Evolutionary conservation across 2,329 filamentous ascomycete species (phyloP), one percentile per base, ranked within the genome.

Genomic region (Thermoascus crustaceus): DNA sequence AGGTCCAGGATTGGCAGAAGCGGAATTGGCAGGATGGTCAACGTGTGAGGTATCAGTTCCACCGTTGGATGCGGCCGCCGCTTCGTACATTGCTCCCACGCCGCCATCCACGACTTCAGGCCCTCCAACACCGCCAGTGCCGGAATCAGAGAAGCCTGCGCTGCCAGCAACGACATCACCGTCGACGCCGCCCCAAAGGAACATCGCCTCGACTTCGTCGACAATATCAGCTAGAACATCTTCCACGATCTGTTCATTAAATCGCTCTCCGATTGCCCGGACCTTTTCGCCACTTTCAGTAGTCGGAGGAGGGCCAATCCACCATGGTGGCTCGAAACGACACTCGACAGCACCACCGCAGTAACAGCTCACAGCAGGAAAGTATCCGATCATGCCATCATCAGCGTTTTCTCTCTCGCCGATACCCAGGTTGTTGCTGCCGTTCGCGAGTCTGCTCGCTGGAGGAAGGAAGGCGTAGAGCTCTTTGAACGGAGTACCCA

Each of bases 381-480:
- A 94, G 64, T 98, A 98, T 7, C 91, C 93, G 2, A 95, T 75
- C 72, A 91, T 84, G 22, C 89, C 91, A 53, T 98, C 91, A 54
- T 98, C 91, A 42, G 94, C 78, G 18, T 86, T 86, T 42, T 91
- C 83, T 32, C 91, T 72, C 11, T 85, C 86, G 8, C 84, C 85
- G 26, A 82, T 60, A 3, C 61, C 62, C 13, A 61, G 43, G 35
- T 66, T 64, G 39, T 64, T 64, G 17, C 58, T 61, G 4, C 55
- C 57, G 30, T 63, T 63, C 13, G 62, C 61, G 8, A 66, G 58
- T 30, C 61, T 58, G 38, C 85, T 94, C 1, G 91, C 88, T 0
- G 88, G 89, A 0, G 91, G 91, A 1, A 98, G 69, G 62, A 98
- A 98, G 3, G 87, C 80, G 17, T 95, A 75, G 1, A 98, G 75